Evolutionary conservation across 495 filamentous ascomycete genomes (phyloP).

Genomic region (Penicillium pancosmium): DNA sequence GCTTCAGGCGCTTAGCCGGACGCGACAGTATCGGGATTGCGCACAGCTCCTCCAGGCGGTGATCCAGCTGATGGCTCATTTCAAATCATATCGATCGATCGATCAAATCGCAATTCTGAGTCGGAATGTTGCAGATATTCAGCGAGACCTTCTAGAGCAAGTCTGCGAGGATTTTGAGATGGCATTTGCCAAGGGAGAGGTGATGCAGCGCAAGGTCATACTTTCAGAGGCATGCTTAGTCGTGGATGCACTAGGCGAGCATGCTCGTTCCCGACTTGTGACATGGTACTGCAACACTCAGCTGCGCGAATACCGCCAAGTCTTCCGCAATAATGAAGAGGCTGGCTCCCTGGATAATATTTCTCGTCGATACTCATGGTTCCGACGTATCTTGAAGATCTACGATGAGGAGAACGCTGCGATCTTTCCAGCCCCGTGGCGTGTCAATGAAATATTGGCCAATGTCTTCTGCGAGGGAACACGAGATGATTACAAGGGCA

Average conservation of each 20-base stretch:
- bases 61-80: constrained; percentile 97
- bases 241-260: constrained; percentile 93
- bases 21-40: constrained; percentile 94
- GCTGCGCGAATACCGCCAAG: constrained; percentile 90
- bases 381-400: constrained; percentile 91
- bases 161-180: constrained; percentile 98
- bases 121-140: constrained; percentile 90
- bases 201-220: constrained; percentile 66
- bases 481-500: constrained; percentile 91
- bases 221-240: constrained; percentile 88
- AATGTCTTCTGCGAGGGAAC: constrained; percentile 95
- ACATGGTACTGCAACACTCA: constrained; percentile 99
- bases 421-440: constrained; percentile 89
- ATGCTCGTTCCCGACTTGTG: constrained; percentile 77
- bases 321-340: constrained; percentile 95
- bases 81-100: constrained; percentile 96
- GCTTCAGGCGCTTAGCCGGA: constrained; percentile 78
- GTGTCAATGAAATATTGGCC: constrained; percentile 86
- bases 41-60: constrained; percentile 94
- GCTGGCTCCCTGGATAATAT: constrained; percentile 98
- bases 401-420: constrained; percentile 91
- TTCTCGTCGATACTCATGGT: constrained; percentile 92
- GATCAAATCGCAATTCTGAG: constrained; percentile 96
- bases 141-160: constrained; percentile 92
- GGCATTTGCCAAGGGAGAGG: constrained; percentile 87